Base-by-base conservation (phyloP, 2,329 filamentous ascomycete species). In the Colletotrichum incanum region DNA sequence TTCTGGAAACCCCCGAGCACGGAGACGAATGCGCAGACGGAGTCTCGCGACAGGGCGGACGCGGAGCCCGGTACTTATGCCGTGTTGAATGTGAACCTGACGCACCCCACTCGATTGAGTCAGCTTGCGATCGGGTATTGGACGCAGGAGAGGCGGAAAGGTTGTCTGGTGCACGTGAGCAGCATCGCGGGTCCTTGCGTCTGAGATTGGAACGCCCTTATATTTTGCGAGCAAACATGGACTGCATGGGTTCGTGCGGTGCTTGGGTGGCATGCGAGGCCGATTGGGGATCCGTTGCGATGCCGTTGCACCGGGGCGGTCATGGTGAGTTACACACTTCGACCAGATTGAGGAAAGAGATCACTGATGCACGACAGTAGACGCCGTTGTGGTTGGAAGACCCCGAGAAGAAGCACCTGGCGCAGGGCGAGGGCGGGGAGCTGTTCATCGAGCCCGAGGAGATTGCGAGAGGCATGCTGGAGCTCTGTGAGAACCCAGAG, bases 111-210 rank as follows among this genome's bases (percentile, higher is more conserved):
- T 50, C 79, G 82, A 23, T 72, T 82, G 55, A 80, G 78, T 43
- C 82, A 84, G 75, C 74, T 84, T 34, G 83, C 81, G 45, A 78
- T 84, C 43, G 76, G 78, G 4, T 74, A 83, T 72, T 84, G 83
- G 82, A 80, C 79, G 11, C 75, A 76, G 72, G 54, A 66, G 49
- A 77, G 76, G 58, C 71, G 75, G 12, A 73, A 75, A 2, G 82
- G 79, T 1, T 78, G 76, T 55, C 62, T 84, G 34, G 71, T 83
- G 28, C 76, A 79, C 54, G 77, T 83, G 12, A 78, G 80, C 41
- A 83, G 81, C 68, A 77, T 83, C 43, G 80, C 79, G 1, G 81
- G 80, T n/a, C 1, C 78, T 82, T 64, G 73, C 75, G 1, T 72
- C 75, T 2, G 75, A 70, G 12, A 76, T 80, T 45, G 75, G 76